These are phyloP conservation scores for Saprolegnia parasitica DNA, from an alignment of 352 stramenopile species.

Conservation along the genomic window DNA sequence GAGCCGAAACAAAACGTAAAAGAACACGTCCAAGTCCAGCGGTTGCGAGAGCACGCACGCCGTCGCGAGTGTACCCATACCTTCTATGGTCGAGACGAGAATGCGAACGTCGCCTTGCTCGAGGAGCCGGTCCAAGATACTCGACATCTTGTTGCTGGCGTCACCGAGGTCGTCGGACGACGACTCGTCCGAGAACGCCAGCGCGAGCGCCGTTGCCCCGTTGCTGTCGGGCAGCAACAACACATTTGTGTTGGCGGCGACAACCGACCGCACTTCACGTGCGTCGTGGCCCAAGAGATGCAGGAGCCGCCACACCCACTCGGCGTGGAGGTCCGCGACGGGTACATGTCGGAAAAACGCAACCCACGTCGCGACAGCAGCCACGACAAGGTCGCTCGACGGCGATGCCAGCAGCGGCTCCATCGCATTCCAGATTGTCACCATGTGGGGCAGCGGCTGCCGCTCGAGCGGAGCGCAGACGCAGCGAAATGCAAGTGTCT, in stretches of 20 bases:
- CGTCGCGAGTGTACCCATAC: conserved; percentile 42
- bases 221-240: neutral
- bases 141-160: neutral
- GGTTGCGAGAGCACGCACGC: conserved; percentile 35
- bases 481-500: neutral
- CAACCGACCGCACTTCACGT: neutral
- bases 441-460: neutral
- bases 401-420: neutral
- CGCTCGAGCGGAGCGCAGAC: neutral
- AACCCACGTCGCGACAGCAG: neutral
- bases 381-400: neutral
- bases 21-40: conserved; percentile 41
- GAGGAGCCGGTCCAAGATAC: neutral
- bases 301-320: conserved; percentile 14
- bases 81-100: neutral
- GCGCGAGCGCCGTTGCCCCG: neutral
- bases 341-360: conserved; percentile 16
- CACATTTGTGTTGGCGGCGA: conserved; percentile 8
- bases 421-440: neutral
- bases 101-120: neutral
- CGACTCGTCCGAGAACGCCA: neutral
- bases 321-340: neutral
- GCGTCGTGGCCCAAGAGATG: conserved; percentile 8
- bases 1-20: conserved; percentile 50
- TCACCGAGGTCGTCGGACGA: conserved; percentile 7